Evolutionary conservation across 2,329 filamentous ascomycete genomes (phyloP), one percentile per base, ranked within the genome.

Genomic region (Xylaria sp.): DNA sequence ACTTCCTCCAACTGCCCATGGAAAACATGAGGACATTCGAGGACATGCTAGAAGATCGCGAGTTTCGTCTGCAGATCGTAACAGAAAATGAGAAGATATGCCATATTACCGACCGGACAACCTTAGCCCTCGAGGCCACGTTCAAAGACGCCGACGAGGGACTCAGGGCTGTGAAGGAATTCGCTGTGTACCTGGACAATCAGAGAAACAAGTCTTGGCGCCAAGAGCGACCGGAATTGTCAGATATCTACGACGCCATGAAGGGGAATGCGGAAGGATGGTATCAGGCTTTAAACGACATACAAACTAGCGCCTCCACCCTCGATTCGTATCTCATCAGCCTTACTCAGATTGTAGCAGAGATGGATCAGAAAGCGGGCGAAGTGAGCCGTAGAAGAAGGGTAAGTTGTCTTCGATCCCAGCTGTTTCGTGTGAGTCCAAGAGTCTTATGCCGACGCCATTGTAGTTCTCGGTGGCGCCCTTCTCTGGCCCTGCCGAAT

Each of bases 81-180:
- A 86, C 88, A 54, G 91, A 92, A 56, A 97, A 97, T 69, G 88
- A 94, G 68, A 90, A 89, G 72, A 96, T 97, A 63, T 92, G 96
- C 69, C 89, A 92, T 73, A 91, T 96, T 58, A 83, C 96, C 52
- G 83, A 85, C n/a, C 83, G 91, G 64, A 96, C 93, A 35, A 86
- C 87, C 11, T 79, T 81, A 19, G 83, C 88, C 18, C 86, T 96
- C 73, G 86, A 89, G 60, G 90, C 92, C 71, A 86, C 88, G 54
- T 78, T 93, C 44, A 83, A 87, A 66, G 93, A 97, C 71, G 83
- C 96, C 7, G 80, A 85, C 62, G 88, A 92, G 66, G 92, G 92
- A 7, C 78, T 92, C 57, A 83, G 86, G 63, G 89, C 89, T 1
- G 91, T 89, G 48, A 83, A 85, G 59, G 88, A 91, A 57, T 88